These are phyloP conservation scores for Apiospora phragmitis DNA, from an alignment of 2,329 filamentous ascomycete genomes.

Conservation along the genomic window DNA sequence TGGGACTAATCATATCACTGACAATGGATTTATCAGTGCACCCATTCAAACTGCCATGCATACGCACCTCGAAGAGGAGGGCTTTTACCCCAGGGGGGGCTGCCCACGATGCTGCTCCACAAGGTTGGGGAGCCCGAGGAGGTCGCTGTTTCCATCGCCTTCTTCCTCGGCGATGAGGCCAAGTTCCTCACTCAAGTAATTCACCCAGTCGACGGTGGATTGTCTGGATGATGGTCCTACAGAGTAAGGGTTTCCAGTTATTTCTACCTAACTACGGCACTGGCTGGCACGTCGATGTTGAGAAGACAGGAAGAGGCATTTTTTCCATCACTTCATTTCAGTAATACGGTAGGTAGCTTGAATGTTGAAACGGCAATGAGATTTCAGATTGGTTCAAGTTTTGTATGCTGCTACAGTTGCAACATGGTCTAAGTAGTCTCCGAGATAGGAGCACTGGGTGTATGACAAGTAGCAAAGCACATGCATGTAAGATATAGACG, in stretches of 20 bases:
- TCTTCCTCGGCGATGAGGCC: conserved; percentile 33
- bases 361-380: too few relatives aligned
- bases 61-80: neutral
- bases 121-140: conserved; percentile 30
- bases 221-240: neutral
- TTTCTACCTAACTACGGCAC: too few relatives aligned
- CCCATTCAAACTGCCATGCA: neutral
- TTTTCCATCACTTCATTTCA: too few relatives aligned
- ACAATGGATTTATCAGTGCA: neutral
- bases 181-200: conserved; percentile 27
- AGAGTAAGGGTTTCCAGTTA: too few relatives aligned
- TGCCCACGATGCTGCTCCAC: conserved; percentile 24
- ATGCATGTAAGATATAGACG: neutral
- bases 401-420: neutral
- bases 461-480: neutral
- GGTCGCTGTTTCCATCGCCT: conserved; percentile 30
- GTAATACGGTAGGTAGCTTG: too few relatives aligned
- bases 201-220: conserved; percentile 31
- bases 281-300: too few relatives aligned
- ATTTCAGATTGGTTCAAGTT: neutral
- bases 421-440: neutral
- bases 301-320: too few relatives aligned
- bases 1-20: neutral
- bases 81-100: neutral
- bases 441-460: neutral